These are phyloP conservation scores for Nemania sp. DNA, from an alignment of 2,329 filamentous ascomycete species.

Conservation along the genomic window DNA sequence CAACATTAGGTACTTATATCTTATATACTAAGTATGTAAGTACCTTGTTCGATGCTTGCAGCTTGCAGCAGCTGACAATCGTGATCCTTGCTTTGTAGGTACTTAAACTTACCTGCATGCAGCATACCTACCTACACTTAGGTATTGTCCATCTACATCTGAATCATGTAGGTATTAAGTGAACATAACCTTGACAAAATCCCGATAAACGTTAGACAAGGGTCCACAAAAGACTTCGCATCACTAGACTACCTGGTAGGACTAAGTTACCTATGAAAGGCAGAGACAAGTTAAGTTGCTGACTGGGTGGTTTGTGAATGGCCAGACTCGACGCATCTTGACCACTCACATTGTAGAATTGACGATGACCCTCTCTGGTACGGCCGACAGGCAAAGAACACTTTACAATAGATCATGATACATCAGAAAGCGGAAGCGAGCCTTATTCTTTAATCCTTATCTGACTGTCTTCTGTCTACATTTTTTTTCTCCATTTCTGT, in stretches of 20 bases:
- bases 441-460: too few species aligned
- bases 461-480: too few species aligned
- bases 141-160: too few species aligned
- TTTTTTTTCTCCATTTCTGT: too few species aligned
- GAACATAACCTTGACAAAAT: background rate
- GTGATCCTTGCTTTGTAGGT: background rate
- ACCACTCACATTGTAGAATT: slow-evolving; percentile 17
- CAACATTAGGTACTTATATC: too few species aligned
- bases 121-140: too few species aligned
- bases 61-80: slow-evolving; percentile 23
- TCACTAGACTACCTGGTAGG: background rate
- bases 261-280: background rate
- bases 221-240: slow-evolving; percentile 10
- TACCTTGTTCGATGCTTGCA: slow-evolving; percentile 17
- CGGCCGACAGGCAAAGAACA: background rate
- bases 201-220: background rate
- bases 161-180: background rate
- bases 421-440: too few species aligned
- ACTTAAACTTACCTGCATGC: too few species aligned
- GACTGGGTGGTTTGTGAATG: slow-evolving; percentile 21
- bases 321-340: slow-evolving; percentile 6
- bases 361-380: background rate
- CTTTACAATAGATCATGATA: background rate
- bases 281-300: background rate
- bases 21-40: too few species aligned